These are phyloP conservation scores for Pyrus hybrid DNA, from an alignment of 331 rosid species.

Conservation along the genomic window DNA sequence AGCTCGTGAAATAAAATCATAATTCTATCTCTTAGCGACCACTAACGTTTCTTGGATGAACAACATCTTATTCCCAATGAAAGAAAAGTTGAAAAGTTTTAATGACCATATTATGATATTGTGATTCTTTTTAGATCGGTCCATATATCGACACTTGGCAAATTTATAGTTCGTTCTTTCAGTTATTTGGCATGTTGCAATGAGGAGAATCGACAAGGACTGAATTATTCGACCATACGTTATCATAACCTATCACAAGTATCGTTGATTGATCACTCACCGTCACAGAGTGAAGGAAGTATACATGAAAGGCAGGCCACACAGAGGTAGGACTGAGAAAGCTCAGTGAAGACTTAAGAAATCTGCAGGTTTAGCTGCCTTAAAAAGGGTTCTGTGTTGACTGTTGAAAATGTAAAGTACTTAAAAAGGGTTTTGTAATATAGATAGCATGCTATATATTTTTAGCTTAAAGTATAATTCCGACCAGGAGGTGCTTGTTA, in stretches of 20 bases:
- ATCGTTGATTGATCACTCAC: too few relatives aligned
- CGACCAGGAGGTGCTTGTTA: too few relatives aligned
- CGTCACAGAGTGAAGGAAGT: too few relatives aligned
- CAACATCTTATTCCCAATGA: background rate
- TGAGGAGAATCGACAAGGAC: background rate
- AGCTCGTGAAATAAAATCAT: background rate
- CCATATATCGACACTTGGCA: background rate
- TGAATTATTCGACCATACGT: background rate
- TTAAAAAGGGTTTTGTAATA: too few relatives aligned
- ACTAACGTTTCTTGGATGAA: background rate
- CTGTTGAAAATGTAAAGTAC: too few relatives aligned
- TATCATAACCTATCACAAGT: background rate
- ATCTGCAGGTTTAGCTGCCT: too few relatives aligned
- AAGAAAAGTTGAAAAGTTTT: background rate
- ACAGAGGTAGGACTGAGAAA: too few relatives aligned
- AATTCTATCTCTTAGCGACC: background rate
- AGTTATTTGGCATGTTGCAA: background rate
- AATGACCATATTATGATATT: background rate
- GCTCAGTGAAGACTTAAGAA: too few relatives aligned
- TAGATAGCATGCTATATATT: too few relatives aligned
- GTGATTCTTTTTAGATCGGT: background rate
- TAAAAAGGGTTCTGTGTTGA: too few relatives aligned
- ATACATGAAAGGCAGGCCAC: too few relatives aligned
- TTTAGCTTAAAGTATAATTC: too few relatives aligned
- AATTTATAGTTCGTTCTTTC: background rate